Evolutionary conservation across 2,329 filamentous ascomycete genomes (phyloP).

Genomic region (Sarocladium oryzae): DNA sequence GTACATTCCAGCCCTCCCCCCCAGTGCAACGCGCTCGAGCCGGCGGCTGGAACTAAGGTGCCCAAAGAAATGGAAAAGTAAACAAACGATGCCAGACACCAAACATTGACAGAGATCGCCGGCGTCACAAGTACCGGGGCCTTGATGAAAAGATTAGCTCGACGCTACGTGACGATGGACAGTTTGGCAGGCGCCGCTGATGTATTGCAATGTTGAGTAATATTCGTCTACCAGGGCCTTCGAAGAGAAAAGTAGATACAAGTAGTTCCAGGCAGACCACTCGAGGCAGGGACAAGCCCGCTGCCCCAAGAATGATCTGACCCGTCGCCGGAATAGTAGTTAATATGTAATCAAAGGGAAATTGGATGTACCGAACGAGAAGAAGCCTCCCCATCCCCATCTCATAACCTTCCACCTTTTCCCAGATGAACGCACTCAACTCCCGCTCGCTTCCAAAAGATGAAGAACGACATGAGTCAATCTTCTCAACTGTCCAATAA

Average conservation of each 20-base stretch:
- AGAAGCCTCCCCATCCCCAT: not conserved
- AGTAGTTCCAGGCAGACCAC: not conserved
- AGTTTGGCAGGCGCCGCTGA: no score
- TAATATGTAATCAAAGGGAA: not conserved
- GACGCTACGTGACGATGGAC: no score
- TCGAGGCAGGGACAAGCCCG: not conserved
- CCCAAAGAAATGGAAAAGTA: not conserved
- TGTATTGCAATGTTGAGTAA: constrained; percentile 7
- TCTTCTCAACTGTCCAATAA: not conserved
- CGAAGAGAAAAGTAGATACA: not conserved
- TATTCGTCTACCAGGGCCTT: constrained; percentile 8
- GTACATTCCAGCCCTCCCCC: constrained; percentile 4
- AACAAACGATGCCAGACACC: not conserved
- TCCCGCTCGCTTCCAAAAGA: not conserved
- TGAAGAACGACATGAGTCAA: not conserved
- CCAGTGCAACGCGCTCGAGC: not conserved
- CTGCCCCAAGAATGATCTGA: not conserved
- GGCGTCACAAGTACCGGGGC: no score
- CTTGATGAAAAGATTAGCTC: no score
- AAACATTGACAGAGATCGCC: no score
- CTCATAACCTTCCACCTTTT: not conserved
- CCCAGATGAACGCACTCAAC: constrained; percentile 3
- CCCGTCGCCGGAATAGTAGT: not conserved
- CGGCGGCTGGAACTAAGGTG: not conserved
- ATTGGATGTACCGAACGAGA: not conserved